Conservation (phyloP, 306 rosid species). For the Gastrolobium villosum region DNA sequence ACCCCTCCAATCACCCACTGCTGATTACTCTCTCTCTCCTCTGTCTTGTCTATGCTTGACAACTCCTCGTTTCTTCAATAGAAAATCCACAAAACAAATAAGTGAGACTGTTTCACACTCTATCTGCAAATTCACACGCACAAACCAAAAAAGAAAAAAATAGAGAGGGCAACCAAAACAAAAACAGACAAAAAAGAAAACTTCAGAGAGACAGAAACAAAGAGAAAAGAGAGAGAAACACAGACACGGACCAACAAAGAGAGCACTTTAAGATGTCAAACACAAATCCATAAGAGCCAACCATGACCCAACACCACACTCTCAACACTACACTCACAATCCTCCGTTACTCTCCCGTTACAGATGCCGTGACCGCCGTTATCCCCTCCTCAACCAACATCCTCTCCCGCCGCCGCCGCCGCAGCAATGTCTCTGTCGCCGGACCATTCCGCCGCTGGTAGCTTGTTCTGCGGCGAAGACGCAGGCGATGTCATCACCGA, state of each 20-base stretch:
- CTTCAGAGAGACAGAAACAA: constrained; percentile 1
- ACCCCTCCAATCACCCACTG: background rate
- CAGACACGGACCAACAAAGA: background rate
- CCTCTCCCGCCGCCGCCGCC: background rate
- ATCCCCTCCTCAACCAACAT: background rate
- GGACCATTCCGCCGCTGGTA: constrained; percentile 31
- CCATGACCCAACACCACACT: constrained; percentile 47
- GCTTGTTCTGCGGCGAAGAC: constrained; percentile 50
- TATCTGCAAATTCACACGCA: constrained; percentile 34
- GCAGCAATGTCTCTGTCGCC: constrained; percentile 48
- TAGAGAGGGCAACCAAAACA: background rate
- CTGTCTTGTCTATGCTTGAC: constrained; percentile 41
- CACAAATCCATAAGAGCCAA: constrained; percentile 47
- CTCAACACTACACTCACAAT: background rate
- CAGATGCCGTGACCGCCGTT: constrained; percentile 42
- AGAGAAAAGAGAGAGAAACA: background rate
- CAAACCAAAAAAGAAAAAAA: background rate
- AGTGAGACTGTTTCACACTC: constrained; percentile 28
- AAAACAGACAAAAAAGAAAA: constrained; percentile 50
- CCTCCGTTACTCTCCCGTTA: constrained; percentile 15
- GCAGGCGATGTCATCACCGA: constrained; percentile 38
- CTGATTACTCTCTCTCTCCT: background rate
- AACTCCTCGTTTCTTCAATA: constrained; percentile 39
- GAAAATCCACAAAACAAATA: background rate
- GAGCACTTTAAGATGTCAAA: constrained; percentile 42